Evolutionary conservation across 495 filamentous ascomycete genomes (phyloP), one percentile per base, ranked within the genome.

Genomic region (Ramalina peruviana): DNA sequence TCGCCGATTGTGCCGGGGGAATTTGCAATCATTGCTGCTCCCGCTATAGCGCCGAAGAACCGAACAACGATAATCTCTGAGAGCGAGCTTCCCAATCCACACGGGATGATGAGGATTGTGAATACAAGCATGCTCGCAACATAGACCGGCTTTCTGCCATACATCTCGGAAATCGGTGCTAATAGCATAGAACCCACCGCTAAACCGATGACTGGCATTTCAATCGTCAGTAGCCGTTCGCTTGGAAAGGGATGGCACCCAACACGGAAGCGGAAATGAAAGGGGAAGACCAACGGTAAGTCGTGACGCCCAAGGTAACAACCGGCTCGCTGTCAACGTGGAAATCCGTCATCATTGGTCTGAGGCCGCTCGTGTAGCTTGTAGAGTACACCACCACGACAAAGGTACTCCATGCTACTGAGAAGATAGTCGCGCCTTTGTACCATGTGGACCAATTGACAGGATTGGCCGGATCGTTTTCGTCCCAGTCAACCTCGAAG

Each of bases 1-100:
- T 96, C 88, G 26, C 81, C 78, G 1, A 96, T 73, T 43, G 86
- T 88, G 15, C 88, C 88, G 1, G 88, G 85, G 2, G 81, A 78
- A 55, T 89, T 93, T 4, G 79, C 76, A 16, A 94, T 76, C 75
- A 89, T 82, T 26, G 83, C 84, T 15, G 80, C 76, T 15, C 86
- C 87, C 36, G 82, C 85, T 36, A 89, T 56, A 6, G 87, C 88
- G 3, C 80, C 83, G 51, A 92, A 75, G 54, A 88, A 90, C 5
- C 88, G 67, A 13, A 82, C 72, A 6, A 83, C 67, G 6, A 93
- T 72, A 41, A 92, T 72, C 44, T 75, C 70, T 2, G 67, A 62
- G 12, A 90, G 62, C 20, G 80, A 81, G 21, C 68, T 72, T 1
- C 83, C 83, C 25, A 88, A 58, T 25, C 76, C 86, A 54, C 79